These are phyloP conservation scores for Parafenestella ontariensis DNA, from an alignment of 2,329 filamentous ascomycete species.

Conservation along the genomic window DNA sequence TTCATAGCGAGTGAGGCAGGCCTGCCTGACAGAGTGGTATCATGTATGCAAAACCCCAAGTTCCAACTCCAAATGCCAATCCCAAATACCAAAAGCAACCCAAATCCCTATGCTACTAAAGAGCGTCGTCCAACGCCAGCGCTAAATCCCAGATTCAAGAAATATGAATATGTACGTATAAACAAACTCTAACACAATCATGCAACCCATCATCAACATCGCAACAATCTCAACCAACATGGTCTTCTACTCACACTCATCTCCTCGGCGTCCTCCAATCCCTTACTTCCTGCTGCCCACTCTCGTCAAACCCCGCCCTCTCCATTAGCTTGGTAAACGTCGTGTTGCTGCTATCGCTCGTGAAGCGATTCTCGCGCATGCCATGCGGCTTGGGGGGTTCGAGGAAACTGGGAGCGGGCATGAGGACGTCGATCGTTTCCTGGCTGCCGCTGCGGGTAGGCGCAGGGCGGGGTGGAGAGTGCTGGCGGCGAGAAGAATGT, in stretches of 20 bases:
- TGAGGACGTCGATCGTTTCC: conserved; percentile 55
- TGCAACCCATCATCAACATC: background rate
- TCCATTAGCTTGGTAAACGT: conserved; percentile 54
- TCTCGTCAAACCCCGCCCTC: conserved; percentile 49
- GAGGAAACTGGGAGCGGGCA: conserved; percentile 48
- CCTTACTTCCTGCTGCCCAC: conserved; percentile 36
- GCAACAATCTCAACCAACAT: background rate
- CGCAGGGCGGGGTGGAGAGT: conserved; percentile 4
- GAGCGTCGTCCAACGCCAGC: conserved; percentile 13
- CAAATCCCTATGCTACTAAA: background rate
- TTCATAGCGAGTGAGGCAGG: conserved; percentile 4
- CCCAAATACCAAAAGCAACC: background rate
- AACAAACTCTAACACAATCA: conserved; percentile 4
- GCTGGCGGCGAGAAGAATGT: conserved; percentile 14
- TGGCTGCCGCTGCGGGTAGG: conserved; percentile 43
- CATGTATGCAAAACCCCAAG: conserved; percentile 1
- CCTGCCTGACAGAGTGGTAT: conserved; percentile 17
- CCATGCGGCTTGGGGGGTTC: conserved; percentile 40
- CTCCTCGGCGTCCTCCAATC: conserved; percentile 26
- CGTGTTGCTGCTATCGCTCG: conserved; percentile 39
- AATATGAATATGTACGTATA: conserved; percentile 7
- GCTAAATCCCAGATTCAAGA: conserved; percentile 7
- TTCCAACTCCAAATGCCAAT: background rate
- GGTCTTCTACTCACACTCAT: background rate
- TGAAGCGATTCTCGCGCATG: conserved; percentile 43